Conservation (phyloP, 805 yeast genomes). For the Huiozyma sinensis region DNA sequence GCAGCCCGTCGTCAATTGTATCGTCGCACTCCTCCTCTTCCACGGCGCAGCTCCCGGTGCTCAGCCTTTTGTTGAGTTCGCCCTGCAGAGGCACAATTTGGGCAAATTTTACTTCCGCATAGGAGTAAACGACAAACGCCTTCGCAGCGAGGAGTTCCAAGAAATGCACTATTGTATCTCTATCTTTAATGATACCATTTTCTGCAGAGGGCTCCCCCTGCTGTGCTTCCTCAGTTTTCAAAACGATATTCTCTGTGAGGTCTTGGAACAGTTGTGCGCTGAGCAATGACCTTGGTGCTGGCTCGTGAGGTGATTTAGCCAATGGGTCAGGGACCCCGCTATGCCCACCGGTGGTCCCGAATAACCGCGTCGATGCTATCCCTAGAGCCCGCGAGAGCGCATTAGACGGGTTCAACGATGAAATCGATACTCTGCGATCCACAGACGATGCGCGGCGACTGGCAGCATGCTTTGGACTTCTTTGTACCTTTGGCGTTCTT, state of each 20-base stretch:
- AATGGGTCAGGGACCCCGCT: slow-evolving; percentile 10
- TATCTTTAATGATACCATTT: slow-evolving; percentile 8
- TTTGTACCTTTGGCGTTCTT: neutral
- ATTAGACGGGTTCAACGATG: slow-evolving; percentile 65
- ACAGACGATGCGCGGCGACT: slow-evolving; percentile 48
- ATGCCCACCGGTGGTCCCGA: slow-evolving; percentile 37
- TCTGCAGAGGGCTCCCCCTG: slow-evolving; percentile 2
- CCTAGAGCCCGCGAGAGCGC: slow-evolving; percentile 83
- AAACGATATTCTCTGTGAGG: slow-evolving; percentile 24
- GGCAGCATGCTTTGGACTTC: neutral
- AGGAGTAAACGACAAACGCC: slow-evolving; percentile 78
- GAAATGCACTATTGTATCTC: slow-evolving; percentile 29
- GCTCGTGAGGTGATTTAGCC: slow-evolving; percentile 18
- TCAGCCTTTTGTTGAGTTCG: slow-evolving; percentile 9
- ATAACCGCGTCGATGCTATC: slow-evolving; percentile 76
- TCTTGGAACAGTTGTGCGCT: slow-evolving; percentile 23
- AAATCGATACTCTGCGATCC: slow-evolving; percentile 55
- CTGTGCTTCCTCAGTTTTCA: slow-evolving; percentile 18
- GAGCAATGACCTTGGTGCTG: slow-evolving; percentile 10
- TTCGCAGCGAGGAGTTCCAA: slow-evolving; percentile 77
- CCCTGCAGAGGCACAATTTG: slow-evolving; percentile 55
- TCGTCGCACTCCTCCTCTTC: slow-evolving; percentile 21
- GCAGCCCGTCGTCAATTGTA: slow-evolving; percentile 12
- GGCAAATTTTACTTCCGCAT: slow-evolving; percentile 83
- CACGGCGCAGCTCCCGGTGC: slow-evolving; percentile 27